Base-by-base conservation (phyloP, 805 yeast species). In the Lachancea mirantina region DNA sequence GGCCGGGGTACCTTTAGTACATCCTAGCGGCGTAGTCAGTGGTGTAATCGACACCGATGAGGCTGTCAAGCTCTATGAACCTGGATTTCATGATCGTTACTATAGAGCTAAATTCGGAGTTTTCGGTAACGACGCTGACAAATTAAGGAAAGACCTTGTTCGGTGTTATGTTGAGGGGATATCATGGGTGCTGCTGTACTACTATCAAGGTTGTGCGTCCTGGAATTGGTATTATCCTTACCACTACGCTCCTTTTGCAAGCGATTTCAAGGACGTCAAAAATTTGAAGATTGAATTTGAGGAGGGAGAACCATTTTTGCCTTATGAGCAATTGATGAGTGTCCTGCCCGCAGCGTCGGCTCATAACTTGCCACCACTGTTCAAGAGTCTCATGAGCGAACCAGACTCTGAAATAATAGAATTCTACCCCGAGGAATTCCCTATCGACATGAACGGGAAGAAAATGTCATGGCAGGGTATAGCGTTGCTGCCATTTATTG, bases 181-280 rank as follows among this genome's bases (percentile, higher is more conserved):
- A 4, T 76, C 95, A n/a, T 92, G 99, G 99, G 95, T 80, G 1
- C 65, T 92, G 42, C 61, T 84, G 34, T 92, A 92, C 57, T 92
- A 92, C 61, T 89, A 84, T 57, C 97, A 92, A 59, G 97, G 96
- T 2, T 89, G 97, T 61, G 95, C 95, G 0, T 89, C 97, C 0
- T 92, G 99, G 99, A 78, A 78, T 35, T 92, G 98, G 98, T 92
- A 76, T 57, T 92, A 80, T 49, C 98, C 97, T 0, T 89, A 79
- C 55, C 97, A 92, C 53, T 94, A 92, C 62, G 97, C 98, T 0
- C 99, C 99, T 14, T 88, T 92, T 67, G 97, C 96, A 0, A 71
- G 79, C 5, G 99, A 92, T 56, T 83, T 92, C 49, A 65, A 57
- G 2, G 72, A 76, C 15, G 45, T 72, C 14, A 48, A 58, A 14